A percentile compares a stretch with the other conserved stretches of the same genome.
These are phyloP conservation scores for Cenchrus fungigraminus DNA, from an alignment of 176 grass and related monocot species.

Conservation along the genomic window DNA sequence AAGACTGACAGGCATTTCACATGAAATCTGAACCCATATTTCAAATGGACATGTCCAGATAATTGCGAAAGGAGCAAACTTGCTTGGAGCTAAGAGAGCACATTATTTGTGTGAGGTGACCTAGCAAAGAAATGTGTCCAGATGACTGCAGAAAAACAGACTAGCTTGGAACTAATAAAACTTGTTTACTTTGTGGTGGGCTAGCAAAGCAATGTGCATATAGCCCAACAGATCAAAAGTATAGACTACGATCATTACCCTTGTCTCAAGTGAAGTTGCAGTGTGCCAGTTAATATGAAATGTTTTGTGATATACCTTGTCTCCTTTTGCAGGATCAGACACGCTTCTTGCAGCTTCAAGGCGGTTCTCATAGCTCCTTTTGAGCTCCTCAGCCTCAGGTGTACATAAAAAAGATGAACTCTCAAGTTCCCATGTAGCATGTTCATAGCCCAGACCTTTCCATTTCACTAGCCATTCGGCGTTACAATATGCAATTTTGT, in stretches of 20 bases:
- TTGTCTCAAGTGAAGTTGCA: background rate
- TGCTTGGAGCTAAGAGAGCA: slow-evolving; percentile 19
- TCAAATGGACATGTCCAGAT: background rate
- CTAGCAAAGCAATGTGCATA: slow-evolving; percentile 8
- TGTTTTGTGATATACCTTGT: slow-evolving; percentile 50
- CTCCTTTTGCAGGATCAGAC: slow-evolving; percentile 50
- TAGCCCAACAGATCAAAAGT: slow-evolving; percentile 1
- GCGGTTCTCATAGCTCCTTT: slow-evolving; percentile 58
- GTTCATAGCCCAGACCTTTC: slow-evolving; percentile 79
- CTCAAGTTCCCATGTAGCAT: slow-evolving; percentile 87
- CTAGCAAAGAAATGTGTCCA: slow-evolving; percentile 12
- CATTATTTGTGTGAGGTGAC: background rate
- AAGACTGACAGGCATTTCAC: background rate
- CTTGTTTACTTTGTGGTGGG: slow-evolving; percentile 3
- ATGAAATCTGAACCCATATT: slow-evolving; percentile 6
- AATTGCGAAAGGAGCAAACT: slow-evolving; percentile 18
- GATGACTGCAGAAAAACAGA: slow-evolving; percentile 26
- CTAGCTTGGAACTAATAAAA: slow-evolving; percentile 28
- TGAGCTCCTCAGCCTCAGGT: slow-evolving; percentile 51
- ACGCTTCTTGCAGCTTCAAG: slow-evolving; percentile 44
- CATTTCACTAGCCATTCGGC: slow-evolving; percentile 90
- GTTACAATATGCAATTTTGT: slow-evolving; percentile 58
- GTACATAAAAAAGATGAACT: slow-evolving; percentile 77
- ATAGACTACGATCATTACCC: background rate
- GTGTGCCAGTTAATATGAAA: slow-evolving; percentile 29